Evolutionary conservation across 1,284 basidiomycete species (phyloP).

Genomic region (Puccinia hordei): DNA sequence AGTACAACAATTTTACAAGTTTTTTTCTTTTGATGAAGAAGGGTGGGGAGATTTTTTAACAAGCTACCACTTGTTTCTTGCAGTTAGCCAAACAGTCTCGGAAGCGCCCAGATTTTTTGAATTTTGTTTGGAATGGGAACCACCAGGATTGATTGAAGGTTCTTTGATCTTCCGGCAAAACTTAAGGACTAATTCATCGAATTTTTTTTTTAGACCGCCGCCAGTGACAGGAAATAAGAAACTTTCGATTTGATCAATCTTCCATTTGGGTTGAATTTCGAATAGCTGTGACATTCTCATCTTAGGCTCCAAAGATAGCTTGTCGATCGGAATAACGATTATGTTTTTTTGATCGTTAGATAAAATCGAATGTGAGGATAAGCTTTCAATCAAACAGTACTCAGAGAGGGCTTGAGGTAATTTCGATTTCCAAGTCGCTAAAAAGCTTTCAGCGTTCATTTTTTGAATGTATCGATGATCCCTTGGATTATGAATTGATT

Average conservation of each 20-base stretch:
- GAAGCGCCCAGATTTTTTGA: not conserved
- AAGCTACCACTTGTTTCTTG: slow-evolving; percentile 23
- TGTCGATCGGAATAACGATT: slow-evolving; percentile 42
- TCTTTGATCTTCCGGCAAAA: slow-evolving; percentile 50
- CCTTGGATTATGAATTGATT: slow-evolving; percentile 24
- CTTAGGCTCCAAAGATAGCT: slow-evolving; percentile 44
- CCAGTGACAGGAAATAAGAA: slow-evolving; percentile 46
- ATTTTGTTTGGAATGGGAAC: not conserved
- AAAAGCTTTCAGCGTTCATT: slow-evolving; percentile 20
- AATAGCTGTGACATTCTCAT: slow-evolving; percentile 41
- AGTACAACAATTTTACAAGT: no score
- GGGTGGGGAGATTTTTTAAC: not conserved
- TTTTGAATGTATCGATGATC: slow-evolving; percentile 30
- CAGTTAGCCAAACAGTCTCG: slow-evolving; percentile 44
- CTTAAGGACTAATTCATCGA: slow-evolving; percentile 47
- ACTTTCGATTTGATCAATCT: slow-evolving; percentile 35
- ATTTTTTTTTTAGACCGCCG: slow-evolving; percentile 40
- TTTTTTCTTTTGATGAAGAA: not conserved
- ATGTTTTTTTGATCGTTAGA: slow-evolving; percentile 28
- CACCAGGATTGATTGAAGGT: not conserved
- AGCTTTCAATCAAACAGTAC: slow-evolving; percentile 21
- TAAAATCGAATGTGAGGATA: slow-evolving; percentile 43
- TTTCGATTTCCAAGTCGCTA: slow-evolving; percentile 26
- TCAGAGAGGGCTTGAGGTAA: slow-evolving; percentile 7
- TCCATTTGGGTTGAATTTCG: slow-evolving; percentile 38